Evolutionary conservation across 163 green algal species (phyloP), one percentile per base, ranked within the genome.

Genomic region (Scenedesmus sp.): DNA sequence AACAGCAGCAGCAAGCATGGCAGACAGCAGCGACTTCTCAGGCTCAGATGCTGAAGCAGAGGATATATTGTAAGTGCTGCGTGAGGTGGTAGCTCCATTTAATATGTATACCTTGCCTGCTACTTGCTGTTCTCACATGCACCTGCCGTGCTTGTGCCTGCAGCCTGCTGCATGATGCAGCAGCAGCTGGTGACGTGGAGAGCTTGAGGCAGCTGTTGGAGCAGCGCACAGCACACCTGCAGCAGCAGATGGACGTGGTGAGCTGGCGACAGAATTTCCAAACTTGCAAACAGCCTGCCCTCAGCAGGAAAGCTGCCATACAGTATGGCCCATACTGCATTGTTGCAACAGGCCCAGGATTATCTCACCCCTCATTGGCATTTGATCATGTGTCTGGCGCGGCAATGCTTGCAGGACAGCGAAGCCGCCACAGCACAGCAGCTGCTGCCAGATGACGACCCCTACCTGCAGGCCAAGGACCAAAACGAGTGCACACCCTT

Each of bases 101-200:
- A 46, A 33, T 9, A 84, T n/a, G n/a, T 43, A 46, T 43, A n/a
- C n/a, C 78, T 18, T n/a, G 49, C 15, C 15, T 13, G 15, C 49
- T 76, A 5, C 30, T 35, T 37, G 26, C 30, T 40, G 30, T 40
- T 18, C 7, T 18, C 30, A 76, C 44, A 59, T 42, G 26, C 33
- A 43, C 83, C 82, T 78, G 53, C 18, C 24, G 10, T 83, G 86
- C 16, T 42, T 2, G 12, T 51, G 59, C 6, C 22, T 79, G 49
- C 94, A 97, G 96, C 83, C 84, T 89, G 0, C 68, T 98, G 18
- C 96, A 98, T 85, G 91, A 98, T 85, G 95, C 95, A 6, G 95
- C 93, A 2, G 95, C 96, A 61, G 70, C 81, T 15, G 94, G 94
- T 37, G 93, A 98, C 76, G 85, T 89, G 1, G 91, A 93, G 0